A percentile compares a stretch with the other conserved stretches of the same genome.
Evolutionary conservation across 2,329 filamentous ascomycete genomes (phyloP).

Genomic region (Calycina herbarum): DNA sequence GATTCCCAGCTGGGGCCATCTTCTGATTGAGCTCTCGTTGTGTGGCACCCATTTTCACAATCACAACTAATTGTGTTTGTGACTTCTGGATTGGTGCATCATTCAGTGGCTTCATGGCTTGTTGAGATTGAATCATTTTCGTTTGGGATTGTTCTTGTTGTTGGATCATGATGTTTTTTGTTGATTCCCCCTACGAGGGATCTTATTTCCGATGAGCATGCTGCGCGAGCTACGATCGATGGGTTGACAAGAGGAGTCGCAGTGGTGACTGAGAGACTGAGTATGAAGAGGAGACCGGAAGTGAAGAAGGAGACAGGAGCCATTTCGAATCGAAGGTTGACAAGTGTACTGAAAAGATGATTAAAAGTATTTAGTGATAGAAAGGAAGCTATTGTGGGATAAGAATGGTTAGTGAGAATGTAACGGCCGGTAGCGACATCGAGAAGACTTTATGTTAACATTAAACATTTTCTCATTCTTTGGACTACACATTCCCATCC

Average conservation of each 20-base stretch:
- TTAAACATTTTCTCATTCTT: too few relatives aligned
- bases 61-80: slow-evolving; percentile 20
- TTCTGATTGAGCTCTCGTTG: slow-evolving; percentile 20
- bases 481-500: too few relatives aligned
- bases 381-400: neutral
- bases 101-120: slow-evolving; percentile 8
- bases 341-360: neutral
- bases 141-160: slow-evolving; percentile 22
- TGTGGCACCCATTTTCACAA: slow-evolving; percentile 20
- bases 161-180: slow-evolving; percentile 23
- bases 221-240: slow-evolving; percentile 4
- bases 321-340: neutral
- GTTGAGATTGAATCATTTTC: slow-evolving; percentile 13
- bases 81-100: slow-evolving; percentile 12
- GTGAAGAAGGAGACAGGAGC: neutral
- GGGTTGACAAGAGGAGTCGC: neutral
- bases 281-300: neutral
- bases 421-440: neutral
- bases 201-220: slow-evolving; percentile 17
- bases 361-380: neutral
- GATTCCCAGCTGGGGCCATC: slow-evolving; percentile 18
- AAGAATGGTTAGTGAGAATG: neutral
- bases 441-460: neutral
- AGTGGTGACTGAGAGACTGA: neutral
- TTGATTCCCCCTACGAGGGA: slow-evolving; percentile 23